These are phyloP conservation scores for Gaeumannomyces sp. DNA, from an alignment of 2,329 filamentous ascomycete genomes.

Conservation along the genomic window DNA sequence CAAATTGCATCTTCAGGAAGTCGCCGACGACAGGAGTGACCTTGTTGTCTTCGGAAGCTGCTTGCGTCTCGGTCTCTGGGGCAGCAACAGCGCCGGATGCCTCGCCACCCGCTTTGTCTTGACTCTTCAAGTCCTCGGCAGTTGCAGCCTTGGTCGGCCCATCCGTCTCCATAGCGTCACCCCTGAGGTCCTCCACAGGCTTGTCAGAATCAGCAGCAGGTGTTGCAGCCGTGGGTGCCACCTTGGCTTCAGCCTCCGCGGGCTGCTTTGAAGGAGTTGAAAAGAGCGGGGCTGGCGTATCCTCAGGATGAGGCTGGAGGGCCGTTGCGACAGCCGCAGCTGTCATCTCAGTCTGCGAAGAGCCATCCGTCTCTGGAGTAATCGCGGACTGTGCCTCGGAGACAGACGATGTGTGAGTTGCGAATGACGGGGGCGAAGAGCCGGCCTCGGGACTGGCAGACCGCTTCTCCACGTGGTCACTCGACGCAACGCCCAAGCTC, in stretches of 20 bases:
- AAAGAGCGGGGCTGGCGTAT: constrained; percentile 60
- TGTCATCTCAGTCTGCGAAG: neutral
- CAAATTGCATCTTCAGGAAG: constrained; percentile 91
- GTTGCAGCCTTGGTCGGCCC: neutral
- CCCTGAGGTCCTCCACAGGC: constrained; percentile 7
- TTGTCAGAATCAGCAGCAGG: constrained; percentile 8
- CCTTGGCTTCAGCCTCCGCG: neutral
- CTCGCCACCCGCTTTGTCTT: constrained; percentile 20
- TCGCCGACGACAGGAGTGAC: constrained; percentile 80
- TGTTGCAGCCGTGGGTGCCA: constrained; percentile 5
- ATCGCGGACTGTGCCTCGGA: neutral
- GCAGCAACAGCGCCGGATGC: constrained; percentile 21
- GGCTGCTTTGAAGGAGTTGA: constrained; percentile 11
- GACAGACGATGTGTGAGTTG: neutral
- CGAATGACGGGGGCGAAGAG: constrained; percentile 2
- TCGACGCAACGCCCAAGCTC: neutral
- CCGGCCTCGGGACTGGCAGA: neutral
- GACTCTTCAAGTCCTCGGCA: neutral
- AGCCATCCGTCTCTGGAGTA: neutral
- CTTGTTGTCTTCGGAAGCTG: constrained; percentile 15
- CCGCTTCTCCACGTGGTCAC: neutral
- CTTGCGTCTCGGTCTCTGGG: constrained; percentile 18
- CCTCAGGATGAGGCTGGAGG: constrained; percentile 37
- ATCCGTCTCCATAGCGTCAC: constrained; percentile 6
- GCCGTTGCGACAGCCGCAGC: neutral